Conservation (phyloP, 169 alveolate genomes). For the Cryptosporidium ubiquitum region DNA sequence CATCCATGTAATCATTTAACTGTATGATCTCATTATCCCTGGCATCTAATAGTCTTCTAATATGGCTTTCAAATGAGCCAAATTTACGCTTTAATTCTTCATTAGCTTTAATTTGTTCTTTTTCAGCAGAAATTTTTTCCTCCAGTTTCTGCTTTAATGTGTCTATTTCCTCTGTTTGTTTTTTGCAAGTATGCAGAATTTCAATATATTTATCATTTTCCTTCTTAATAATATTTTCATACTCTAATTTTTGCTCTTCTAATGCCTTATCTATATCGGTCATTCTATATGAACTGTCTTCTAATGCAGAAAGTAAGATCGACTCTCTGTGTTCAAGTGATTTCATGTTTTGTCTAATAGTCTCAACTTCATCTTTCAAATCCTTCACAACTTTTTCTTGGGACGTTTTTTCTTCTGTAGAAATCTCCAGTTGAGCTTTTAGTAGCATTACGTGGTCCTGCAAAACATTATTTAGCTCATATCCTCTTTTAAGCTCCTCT, state of each 20-base stretch:
- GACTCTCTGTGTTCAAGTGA: conserved; percentile 68
- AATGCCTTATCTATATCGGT: conserved; percentile 67
- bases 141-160: conserved; percentile 10
- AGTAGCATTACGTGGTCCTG: conserved; percentile 61
- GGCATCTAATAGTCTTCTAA: conserved; percentile 66
- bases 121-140: conserved; percentile 10
- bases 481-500: conserved; percentile 61
- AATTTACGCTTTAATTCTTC: conserved; percentile 44
- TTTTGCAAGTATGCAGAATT: conserved; percentile 9
- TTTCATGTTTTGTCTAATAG: conserved; percentile 44
- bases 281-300: conserved; percentile 73
- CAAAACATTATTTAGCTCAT: conserved; percentile 47
- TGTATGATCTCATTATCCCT: conserved; percentile 73
- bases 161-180: conserved; percentile 41
- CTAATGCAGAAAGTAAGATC: conserved; percentile 59
- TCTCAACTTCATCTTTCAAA: conserved; percentile 24
- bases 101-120: conserved; percentile 41
- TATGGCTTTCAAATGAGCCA: conserved; percentile 67
- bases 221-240: conserved; percentile 42
- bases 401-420: conserved; percentile 29
- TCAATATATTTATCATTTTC: conserved; percentile 49
- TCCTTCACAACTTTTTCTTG: conserved; percentile 26
- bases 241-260: conserved; percentile 52
- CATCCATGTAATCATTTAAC: conserved; percentile 71
- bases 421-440: conserved; percentile 56